Conservation (phyloP, 306 rosid genomes). For the Vachellia pachyceras region DNA sequence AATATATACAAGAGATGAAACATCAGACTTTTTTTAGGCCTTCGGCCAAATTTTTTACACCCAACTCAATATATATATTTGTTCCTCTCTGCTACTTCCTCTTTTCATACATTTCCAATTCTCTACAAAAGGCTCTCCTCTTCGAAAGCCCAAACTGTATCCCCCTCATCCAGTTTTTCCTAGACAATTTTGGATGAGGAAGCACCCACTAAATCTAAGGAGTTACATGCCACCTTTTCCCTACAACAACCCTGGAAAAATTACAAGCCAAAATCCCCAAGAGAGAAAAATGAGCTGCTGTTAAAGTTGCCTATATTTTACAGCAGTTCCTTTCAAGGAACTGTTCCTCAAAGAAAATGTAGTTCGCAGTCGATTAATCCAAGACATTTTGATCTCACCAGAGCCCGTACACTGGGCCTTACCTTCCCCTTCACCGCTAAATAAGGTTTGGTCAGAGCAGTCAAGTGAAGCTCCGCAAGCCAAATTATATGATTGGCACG, state of each 20-base stretch:
- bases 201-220: constrained; percentile 66
- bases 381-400: constrained; percentile 69
- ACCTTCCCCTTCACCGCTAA: constrained; percentile 78
- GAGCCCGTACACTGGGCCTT: constrained; percentile 94
- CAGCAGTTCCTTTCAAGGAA: constrained; percentile 63
- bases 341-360: constrained; percentile 63
- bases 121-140: constrained; percentile 77
- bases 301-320: constrained; percentile 72
- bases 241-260: constrained; percentile 49
- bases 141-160: constrained; percentile 69
- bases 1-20: constrained; percentile 35
- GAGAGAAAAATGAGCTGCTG: not conserved
- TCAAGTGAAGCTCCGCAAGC: constrained; percentile 98
- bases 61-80: constrained; percentile 20
- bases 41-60: constrained; percentile 75
- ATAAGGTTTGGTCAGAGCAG: constrained; percentile 93
- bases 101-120: constrained; percentile 48
- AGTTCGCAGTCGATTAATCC: constrained; percentile 62
- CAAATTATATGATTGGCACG: constrained; percentile 85
- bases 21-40: constrained; percentile 56
- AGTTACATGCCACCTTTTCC: constrained; percentile 44
- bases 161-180: constrained; percentile 57
- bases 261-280: constrained; percentile 54
- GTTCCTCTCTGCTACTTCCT: constrained; percentile 26
- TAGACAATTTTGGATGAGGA: constrained; percentile 66